Conservation (phyloP, 2,329 filamentous ascomycete genomes). For the Monilinia aucupariae region DNA sequence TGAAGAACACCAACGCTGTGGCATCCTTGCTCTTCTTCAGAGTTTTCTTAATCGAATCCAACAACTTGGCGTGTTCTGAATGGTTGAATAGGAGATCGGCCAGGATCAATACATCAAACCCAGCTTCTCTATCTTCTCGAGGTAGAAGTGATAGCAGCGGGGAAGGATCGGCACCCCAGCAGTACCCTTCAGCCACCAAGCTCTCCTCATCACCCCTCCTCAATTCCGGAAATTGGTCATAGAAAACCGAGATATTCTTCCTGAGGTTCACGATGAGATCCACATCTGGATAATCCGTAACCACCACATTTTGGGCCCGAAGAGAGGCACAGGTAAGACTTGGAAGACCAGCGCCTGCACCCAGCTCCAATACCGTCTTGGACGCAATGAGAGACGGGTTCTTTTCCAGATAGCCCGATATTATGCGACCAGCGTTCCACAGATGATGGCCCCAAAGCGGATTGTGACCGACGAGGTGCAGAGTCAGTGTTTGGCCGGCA, state of each 20-base stretch:
- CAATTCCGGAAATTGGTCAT: conserved; percentile 10
- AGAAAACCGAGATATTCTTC: conserved; percentile 57
- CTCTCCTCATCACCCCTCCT: conserved; percentile 24
- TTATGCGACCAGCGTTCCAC: conserved; percentile 82
- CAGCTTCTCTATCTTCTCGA: conserved; percentile 24
- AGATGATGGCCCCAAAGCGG: conserved; percentile 85
- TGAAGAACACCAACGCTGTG: conserved; percentile 81
- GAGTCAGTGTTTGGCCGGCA: conserved; percentile 47
- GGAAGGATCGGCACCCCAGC: conserved; percentile 69
- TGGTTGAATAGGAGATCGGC: conserved; percentile 91
- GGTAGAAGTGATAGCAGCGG: conserved; percentile 54
- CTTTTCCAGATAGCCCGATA: conserved; percentile 72
- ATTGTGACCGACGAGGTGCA: conserved; percentile 80
- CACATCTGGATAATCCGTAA: conserved; percentile 83
- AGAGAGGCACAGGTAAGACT: conserved; percentile 70
- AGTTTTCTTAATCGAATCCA: conserved; percentile 64
- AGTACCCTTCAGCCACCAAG: conserved; percentile 63
- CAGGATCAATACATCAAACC: conserved; percentile 77
- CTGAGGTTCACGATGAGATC: conserved; percentile 77
- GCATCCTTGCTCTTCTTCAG: conserved; percentile 44
- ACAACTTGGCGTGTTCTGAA: conserved; percentile 73
- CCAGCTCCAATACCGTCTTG: conserved; percentile 78
- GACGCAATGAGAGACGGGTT: conserved; percentile 56
- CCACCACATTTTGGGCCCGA: conserved; percentile 65
- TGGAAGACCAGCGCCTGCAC: conserved; percentile 80